phyloP scores from a whole-genome alignment of 2,329 filamentous ascomycete genomes.

The Aureobasidium mangrovei region DNA sequence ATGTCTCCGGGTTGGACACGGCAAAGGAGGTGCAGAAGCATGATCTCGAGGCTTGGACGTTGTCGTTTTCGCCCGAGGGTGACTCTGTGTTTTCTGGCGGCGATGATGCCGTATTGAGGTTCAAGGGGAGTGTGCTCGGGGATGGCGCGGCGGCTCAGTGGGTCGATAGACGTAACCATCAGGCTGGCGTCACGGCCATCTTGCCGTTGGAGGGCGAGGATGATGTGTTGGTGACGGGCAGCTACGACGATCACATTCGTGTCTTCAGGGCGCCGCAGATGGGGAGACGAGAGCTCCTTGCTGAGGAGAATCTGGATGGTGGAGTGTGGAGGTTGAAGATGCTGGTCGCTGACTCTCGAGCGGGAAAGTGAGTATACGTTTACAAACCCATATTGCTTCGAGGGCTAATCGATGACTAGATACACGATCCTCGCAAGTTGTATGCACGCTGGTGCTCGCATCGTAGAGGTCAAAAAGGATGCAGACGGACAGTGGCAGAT shows the following conservation, averaged over 20 bases:
- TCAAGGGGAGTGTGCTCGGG: neutral
- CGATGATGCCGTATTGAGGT: constrained; percentile 58
- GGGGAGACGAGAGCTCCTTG: constrained; percentile 45
- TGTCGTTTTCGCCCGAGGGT: constrained; percentile 42
- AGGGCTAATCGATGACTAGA: neutral
- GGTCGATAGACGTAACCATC: constrained; percentile 53
- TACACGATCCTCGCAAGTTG: constrained; percentile 70
- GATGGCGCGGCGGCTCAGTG: constrained; percentile 21
- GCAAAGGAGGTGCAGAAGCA: constrained; percentile 28
- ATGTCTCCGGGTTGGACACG: constrained; percentile 1
- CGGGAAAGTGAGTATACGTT: constrained; percentile 15
- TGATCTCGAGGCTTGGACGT: constrained; percentile 64
- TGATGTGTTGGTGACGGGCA: constrained; percentile 68
- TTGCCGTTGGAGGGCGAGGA: constrained; percentile 52
- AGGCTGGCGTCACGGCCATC: constrained; percentile 82
- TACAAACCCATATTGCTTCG: neutral
- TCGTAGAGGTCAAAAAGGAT: constrained; percentile 42
- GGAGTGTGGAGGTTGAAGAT: constrained; percentile 83
- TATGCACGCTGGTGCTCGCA: constrained; percentile 77
- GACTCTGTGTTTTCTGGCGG: constrained; percentile 57
- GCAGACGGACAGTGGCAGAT: constrained; percentile 48
- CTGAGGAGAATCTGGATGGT: constrained; percentile 59
- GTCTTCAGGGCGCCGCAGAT: constrained; percentile 43
- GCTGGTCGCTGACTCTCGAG: constrained; percentile 29
- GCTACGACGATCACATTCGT: constrained; percentile 79